These are phyloP conservation scores for Dacryopinax primogenitus DNA, from an alignment of 768 basidiomycete genomes.

Conservation along the genomic window DNA sequence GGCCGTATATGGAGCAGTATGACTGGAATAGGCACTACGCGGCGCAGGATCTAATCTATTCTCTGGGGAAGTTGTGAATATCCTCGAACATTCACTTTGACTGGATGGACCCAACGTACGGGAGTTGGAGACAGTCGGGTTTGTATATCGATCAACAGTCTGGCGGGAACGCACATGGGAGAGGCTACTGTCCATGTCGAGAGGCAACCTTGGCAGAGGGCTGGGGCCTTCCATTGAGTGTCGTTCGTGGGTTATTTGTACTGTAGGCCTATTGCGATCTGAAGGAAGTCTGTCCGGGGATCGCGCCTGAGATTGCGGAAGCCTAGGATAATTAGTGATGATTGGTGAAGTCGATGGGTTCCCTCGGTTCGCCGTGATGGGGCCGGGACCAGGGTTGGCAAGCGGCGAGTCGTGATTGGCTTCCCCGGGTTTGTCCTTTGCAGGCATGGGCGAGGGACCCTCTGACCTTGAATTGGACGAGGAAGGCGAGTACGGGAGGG, in stretches of 20 bases:
- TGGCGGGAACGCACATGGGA: background rate
- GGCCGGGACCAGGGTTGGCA: background rate
- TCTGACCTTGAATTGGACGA: background rate
- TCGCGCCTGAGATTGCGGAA: background rate
- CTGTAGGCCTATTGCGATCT: background rate
- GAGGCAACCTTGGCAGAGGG: background rate
- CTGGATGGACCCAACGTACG: background rate
- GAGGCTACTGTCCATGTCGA: background rate
- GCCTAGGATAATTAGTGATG: background rate
- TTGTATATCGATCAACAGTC: background rate
- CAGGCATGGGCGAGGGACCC: background rate
- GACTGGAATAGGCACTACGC: background rate
- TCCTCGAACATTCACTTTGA: background rate
- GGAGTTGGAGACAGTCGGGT: background rate
- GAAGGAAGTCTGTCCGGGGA: background rate
- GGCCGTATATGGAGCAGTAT: background rate
- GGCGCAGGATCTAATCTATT: background rate
- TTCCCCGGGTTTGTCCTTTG: background rate
- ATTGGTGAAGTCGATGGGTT: background rate
- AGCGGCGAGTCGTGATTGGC: background rate
- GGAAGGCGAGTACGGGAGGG: background rate
- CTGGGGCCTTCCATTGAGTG: constrained; percentile 2
- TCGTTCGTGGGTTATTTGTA: constrained; percentile 4
- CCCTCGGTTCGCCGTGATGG: background rate
- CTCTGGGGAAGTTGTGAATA: background rate